phyloP scores from a whole-genome alignment of 352 stramenopile genomes.

The Hyaloperonospora arabidopsidis region DNA sequence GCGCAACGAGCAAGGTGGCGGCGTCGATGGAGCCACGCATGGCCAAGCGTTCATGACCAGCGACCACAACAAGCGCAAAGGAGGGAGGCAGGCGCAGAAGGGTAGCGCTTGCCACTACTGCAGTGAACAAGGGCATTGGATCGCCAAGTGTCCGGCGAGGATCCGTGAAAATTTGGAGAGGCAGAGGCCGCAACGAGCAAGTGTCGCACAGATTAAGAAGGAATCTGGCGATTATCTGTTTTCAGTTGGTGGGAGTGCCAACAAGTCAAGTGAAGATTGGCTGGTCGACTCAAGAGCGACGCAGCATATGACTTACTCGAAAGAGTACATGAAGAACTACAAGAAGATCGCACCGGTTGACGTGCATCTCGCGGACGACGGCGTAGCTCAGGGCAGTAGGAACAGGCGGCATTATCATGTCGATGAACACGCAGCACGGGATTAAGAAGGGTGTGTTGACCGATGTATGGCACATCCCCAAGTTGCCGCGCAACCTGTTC shows the following conservation, averaged over 20 bases:
- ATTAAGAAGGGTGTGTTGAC: not conserved
- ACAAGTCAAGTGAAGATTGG: slow-evolving; percentile 9
- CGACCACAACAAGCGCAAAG: not conserved
- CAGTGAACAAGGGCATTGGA: slow-evolving; percentile 6
- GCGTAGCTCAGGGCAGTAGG: not conserved
- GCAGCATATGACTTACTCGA: slow-evolving; percentile 12
- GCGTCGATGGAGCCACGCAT: not conserved
- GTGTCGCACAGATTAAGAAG: not conserved
- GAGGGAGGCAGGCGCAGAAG: not conserved
- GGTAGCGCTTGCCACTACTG: not conserved
- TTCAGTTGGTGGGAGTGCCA: not conserved
- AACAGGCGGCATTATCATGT: not conserved
- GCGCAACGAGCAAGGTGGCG: not conserved
- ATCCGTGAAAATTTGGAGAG: slow-evolving; percentile 1
- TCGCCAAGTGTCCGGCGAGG: slow-evolving; percentile 1
- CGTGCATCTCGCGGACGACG: not conserved
- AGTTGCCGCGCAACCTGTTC: not conserved
- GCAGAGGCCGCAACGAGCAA: slow-evolving; percentile 1
- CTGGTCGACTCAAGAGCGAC: slow-evolving; percentile 10
- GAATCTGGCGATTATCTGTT: slow-evolving; percentile 7
- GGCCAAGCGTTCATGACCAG: not conserved
- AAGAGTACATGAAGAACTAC: not conserved
- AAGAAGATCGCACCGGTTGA: not conserved
- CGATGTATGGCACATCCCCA: not conserved
- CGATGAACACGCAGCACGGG: not conserved